Conservation (phyloP, 1,139 yeast species). For the Casaregolazyma suthepensis region DNA sequence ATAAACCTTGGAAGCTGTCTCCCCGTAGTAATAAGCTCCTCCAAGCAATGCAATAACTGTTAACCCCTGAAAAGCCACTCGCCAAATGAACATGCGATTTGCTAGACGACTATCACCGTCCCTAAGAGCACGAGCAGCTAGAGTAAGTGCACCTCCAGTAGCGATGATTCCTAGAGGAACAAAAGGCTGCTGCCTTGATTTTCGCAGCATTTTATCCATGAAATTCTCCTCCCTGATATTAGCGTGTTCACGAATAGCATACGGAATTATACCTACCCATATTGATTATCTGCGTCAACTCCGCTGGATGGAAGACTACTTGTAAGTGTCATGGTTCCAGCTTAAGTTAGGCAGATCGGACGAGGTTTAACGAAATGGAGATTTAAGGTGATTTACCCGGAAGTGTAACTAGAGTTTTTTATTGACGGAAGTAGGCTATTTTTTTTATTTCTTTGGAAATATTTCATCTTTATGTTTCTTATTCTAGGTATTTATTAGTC, state of each 20-base stretch:
- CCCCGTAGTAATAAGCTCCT: constrained; percentile 63
- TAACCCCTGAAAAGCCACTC: constrained; percentile 79
- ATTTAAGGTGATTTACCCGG: too few relatives aligned
- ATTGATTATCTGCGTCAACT: neutral
- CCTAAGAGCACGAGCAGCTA: constrained; percentile 73
- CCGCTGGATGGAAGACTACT: constrained; percentile 1
- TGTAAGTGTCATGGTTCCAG: neutral
- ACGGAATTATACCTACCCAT: constrained; percentile 3
- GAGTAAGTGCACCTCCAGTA: constrained; percentile 71
- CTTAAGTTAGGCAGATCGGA: neutral
- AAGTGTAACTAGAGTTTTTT: too few relatives aligned
- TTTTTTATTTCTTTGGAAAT: too few relatives aligned
- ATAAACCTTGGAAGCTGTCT: constrained; percentile 33
- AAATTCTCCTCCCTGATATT: constrained; percentile 3
- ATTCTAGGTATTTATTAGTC: too few relatives aligned
- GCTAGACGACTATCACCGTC: constrained; percentile 70
- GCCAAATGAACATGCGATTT: constrained; percentile 81
- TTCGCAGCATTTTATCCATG: constrained; percentile 27
- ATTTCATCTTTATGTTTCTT: too few relatives aligned
- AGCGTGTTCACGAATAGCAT: neutral
- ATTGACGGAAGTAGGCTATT: too few relatives aligned
- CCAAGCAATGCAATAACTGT: constrained; percentile 76
- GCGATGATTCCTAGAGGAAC: constrained; percentile 73
- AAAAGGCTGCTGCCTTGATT: constrained; percentile 34
- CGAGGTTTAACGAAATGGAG: too few relatives aligned